Percentiles rank a stretch among this genome's conserved stretches.
Evolutionary conservation across 2,329 filamentous ascomycete species (phyloP).

Genomic region (Magnaporthiopsis rhizophila): DNA sequence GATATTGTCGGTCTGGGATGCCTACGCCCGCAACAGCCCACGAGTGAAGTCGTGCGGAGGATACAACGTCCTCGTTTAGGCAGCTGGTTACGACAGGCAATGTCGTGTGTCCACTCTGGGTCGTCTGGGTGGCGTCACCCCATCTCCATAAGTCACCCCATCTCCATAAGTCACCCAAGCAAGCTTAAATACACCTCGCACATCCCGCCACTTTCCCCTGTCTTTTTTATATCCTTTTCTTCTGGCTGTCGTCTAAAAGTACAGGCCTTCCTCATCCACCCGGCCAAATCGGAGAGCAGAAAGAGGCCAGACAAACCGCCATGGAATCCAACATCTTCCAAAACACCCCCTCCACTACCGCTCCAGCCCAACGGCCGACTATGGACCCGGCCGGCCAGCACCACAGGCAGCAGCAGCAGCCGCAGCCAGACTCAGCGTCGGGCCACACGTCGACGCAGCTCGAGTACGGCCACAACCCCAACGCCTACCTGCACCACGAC

Average conservation of each 20-base stretch:
- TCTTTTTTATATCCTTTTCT: no score
- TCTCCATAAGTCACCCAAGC: neutral
- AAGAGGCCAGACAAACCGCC: neutral
- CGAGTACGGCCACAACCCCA: constrained; percentile 32
- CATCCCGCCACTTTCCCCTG: neutral
- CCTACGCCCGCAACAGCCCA: neutral
- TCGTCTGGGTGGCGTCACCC: neutral
- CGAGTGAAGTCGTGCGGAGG: neutral
- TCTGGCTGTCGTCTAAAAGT: no score
- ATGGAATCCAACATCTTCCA: neutral
- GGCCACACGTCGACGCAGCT: constrained; percentile 13
- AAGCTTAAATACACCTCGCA: neutral
- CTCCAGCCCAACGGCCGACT: constrained; percentile 9
- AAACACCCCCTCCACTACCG: neutral
- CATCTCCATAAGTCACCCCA: neutral
- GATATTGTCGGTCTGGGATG: neutral
- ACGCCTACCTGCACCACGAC: constrained; percentile 24
- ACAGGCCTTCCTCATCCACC: no score
- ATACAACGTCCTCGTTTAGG: no score
- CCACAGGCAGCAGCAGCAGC: constrained; percentile 6
- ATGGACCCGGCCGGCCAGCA: constrained; percentile 2
- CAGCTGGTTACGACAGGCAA: neutral
- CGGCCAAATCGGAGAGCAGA: neutral
- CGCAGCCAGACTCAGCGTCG: constrained; percentile 8
- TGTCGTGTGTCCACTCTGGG: no score